phyloP scores from a whole-genome alignment of 2,329 filamentous ascomycete genomes.

The Xylariaceae sp. region DNA sequence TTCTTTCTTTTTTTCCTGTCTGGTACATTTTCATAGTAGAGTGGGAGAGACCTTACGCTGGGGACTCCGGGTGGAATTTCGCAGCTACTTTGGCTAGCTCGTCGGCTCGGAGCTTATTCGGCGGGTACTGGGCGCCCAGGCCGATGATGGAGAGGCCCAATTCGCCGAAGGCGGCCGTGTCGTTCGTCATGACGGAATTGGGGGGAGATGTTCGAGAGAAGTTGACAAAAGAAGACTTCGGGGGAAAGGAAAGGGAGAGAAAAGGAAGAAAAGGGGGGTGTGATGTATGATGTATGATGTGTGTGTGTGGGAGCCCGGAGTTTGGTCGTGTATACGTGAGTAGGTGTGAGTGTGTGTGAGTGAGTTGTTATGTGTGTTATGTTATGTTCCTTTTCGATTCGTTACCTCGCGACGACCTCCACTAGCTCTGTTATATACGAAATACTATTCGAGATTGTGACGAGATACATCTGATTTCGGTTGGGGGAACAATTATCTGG shows the following conservation, averaged over 20 bases:
- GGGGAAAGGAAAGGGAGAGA: neutral
- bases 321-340: neutral
- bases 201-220: neutral
- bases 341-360: neutral
- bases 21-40: neutral
- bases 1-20: neutral
- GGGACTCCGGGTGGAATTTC: conserved; percentile 54
- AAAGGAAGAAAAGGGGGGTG: neutral
- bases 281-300: no score
- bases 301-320: no score
- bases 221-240: neutral
- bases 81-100: conserved; percentile 49
- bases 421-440: neutral
- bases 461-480: neutral
- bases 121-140: conserved; percentile 56
- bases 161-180: conserved; percentile 40
- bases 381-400: no score
- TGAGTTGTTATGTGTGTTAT: neutral
- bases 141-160: conserved; percentile 58
- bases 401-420: neutral
- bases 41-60: conserved; percentile 44
- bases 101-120: conserved; percentile 45
- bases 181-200: conserved; percentile 36
- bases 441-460: neutral
- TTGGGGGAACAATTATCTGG: neutral